phyloP scores from a whole-genome alignment of 305 asterid species.

The Fraxinus sp. region DNA sequence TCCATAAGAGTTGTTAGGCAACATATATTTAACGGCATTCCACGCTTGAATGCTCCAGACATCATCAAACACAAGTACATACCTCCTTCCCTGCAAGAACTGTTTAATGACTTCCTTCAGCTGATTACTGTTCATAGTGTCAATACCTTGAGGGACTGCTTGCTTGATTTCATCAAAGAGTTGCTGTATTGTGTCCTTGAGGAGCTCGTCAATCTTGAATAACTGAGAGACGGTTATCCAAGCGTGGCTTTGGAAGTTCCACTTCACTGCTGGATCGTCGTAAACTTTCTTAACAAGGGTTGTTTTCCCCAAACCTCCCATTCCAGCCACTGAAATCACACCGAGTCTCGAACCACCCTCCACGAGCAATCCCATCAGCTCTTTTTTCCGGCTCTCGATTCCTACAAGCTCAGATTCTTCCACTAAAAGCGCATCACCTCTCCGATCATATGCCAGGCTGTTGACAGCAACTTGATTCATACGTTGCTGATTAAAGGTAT shows the following conservation, averaged over 20 bases:
- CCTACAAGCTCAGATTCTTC: constrained; percentile 14
- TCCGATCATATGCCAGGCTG: background rate
- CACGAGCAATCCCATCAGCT: background rate
- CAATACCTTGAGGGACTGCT: constrained; percentile 5
- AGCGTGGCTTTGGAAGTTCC: constrained; percentile 6
- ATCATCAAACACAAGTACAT: constrained; percentile 32
- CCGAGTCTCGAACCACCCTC: background rate
- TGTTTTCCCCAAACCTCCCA: constrained; percentile 37
- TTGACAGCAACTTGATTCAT: background rate
- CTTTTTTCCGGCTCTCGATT: background rate
- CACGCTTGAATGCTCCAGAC: constrained; percentile 23
- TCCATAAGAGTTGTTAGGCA: constrained; percentile 16
- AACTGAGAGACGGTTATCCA: constrained; percentile 23
- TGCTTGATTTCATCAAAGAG: constrained; percentile 4
- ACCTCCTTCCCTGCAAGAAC: constrained; percentile 8
- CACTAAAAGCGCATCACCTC: constrained; percentile 15
- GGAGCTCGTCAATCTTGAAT: background rate
- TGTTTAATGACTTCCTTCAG: constrained; percentile 12
- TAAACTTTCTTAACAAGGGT: constrained; percentile 28
- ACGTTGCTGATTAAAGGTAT: background rate
- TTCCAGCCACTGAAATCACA: constrained; percentile 37
- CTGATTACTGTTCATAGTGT: constrained; percentile 7
- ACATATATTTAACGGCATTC: constrained; percentile 18
- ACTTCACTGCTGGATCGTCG: constrained; percentile 13
- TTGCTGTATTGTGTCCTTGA: constrained; percentile 9